Percentiles rank a stretch among this genome's conserved stretches.
Conservation (phyloP, 495 filamentous ascomycete genomes). For the Parathielavia appendiculata region DNA sequence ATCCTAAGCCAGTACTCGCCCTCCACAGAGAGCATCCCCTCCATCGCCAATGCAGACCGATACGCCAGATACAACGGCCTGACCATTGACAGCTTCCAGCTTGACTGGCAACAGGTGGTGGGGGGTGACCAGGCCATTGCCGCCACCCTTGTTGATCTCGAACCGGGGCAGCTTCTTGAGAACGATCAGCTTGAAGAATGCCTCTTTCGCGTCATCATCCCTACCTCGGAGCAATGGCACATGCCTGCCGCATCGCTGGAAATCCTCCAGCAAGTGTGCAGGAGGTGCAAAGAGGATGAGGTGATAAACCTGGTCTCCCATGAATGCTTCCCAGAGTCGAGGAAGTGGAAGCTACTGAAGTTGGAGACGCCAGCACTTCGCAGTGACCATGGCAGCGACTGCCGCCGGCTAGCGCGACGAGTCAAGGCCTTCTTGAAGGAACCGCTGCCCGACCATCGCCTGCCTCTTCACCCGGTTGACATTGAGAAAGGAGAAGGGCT, state of each 20-base stretch:
- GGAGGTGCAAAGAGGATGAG: constrained; percentile 14
- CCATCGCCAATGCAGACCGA: constrained; percentile 25
- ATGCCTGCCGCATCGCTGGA: constrained; percentile 15
- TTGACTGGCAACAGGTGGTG: constrained; percentile 19
- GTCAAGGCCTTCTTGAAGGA: constrained; percentile 30
- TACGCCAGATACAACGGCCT: constrained; percentile 43
- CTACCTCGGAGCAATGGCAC: constrained; percentile 18
- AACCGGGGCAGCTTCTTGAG: constrained; percentile 16
- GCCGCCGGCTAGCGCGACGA: constrained; percentile 31
- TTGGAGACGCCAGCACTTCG: constrained; percentile 49
- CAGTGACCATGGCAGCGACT: constrained; percentile 46
- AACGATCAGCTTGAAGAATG: constrained; percentile 20
- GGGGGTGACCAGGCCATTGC: constrained; percentile 16
- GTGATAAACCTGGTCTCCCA: constrained; percentile 12
- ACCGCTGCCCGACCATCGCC: constrained; percentile 33
- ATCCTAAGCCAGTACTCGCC: constrained; percentile 6
- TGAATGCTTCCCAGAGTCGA: constrained; percentile 16
- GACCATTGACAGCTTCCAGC: constrained; percentile 28
- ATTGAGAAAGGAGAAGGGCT: constrained; percentile 47
- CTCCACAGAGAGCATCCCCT: constrained; percentile 2
- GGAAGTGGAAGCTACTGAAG: constrained; percentile 33
- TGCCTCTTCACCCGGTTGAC: constrained; percentile 46
- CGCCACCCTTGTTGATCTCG: constrained; percentile 17
- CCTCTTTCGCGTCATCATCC: constrained; percentile 23
- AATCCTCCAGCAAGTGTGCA: constrained; percentile 25